Evolutionary conservation across 192 early-diverging fungal species (phyloP).

Genomic region (Mortierella hygrophila): DNA sequence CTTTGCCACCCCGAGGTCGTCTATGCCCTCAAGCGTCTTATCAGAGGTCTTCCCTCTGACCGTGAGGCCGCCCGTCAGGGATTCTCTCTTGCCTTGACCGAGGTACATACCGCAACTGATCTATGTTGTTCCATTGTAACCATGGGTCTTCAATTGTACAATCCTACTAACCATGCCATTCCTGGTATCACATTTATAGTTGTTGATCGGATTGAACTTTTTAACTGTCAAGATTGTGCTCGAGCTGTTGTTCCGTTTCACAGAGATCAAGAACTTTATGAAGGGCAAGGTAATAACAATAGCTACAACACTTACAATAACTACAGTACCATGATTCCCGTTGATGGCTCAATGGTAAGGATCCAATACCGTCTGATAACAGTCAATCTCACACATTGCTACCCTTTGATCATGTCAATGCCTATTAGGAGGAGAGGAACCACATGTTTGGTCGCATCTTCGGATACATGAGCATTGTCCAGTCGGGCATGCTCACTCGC

Average conservation of each 20-base stretch:
- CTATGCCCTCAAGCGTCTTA: conserved; percentile 89
- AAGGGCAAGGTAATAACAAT: conserved; percentile 63
- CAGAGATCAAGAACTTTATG: conserved; percentile 73
- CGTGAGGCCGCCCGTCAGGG: conserved; percentile 94
- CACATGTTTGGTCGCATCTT: conserved; percentile 93
- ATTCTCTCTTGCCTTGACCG: conserved; percentile 93
- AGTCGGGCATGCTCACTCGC: conserved; percentile 81
- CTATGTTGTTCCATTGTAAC: neutral
- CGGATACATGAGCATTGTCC: conserved; percentile 85
- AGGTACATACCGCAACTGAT: conserved; percentile 57
- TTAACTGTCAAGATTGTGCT: conserved; percentile 71
- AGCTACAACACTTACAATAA: too few relatives aligned
- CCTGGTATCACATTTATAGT: neutral
- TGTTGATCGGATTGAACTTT: conserved; percentile 53
- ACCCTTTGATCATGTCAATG: neutral
- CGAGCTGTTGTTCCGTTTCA: conserved; percentile 76
- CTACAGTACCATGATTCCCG: too few relatives aligned
- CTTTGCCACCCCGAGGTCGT: conserved; percentile 83
- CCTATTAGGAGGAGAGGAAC: conserved; percentile 83
- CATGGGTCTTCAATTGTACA: neutral
- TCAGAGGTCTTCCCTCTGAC: conserved; percentile 88
- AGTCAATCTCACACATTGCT: neutral
- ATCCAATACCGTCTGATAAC: neutral
- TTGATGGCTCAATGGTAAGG: too few relatives aligned
- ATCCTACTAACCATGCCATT: conserved; percentile 15